Evolutionary conservation across 164 flowering plant genomes (phyloP).

Genomic region (Saururus chinensis): DNA sequence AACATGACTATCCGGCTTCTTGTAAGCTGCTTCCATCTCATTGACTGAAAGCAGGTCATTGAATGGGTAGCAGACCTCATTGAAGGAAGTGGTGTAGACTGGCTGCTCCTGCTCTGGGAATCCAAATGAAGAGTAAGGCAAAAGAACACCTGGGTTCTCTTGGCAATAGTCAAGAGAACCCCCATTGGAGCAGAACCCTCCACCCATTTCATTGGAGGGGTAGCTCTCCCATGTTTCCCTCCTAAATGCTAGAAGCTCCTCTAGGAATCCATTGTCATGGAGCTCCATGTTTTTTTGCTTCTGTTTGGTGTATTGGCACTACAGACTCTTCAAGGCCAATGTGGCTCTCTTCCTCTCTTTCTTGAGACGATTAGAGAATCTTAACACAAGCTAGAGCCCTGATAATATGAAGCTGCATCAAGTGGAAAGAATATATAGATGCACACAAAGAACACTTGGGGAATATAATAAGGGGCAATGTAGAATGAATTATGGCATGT

Average conservation of each 20-base stretch:
- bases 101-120: conserved; percentile 10
- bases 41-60: conserved; percentile 18
- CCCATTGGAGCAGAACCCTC: conserved; percentile 24
- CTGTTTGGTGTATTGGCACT: not conserved
- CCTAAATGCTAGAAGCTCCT: conserved; percentile 44
- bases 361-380: conserved; percentile 2
- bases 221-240: conserved; percentile 30
- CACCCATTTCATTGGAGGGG: conserved; percentile 18
- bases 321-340: not conserved
- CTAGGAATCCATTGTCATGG: conserved; percentile 38
- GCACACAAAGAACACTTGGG: conserved; percentile 2
- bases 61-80: conserved; percentile 17
- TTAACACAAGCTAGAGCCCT: conserved; percentile 13
- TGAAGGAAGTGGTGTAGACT: conserved; percentile 19
- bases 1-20: conserved; percentile 6
- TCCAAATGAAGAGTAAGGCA: conserved; percentile 24
- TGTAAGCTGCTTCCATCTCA: conserved; percentile 22
- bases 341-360: conserved; percentile 5
- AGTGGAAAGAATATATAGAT: conserved; percentile 20
- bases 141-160: conserved; percentile 23
- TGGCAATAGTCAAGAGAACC: conserved; percentile 36
- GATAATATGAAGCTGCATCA: conserved; percentile 29
- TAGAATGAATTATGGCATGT: not conserved
- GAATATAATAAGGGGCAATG: conserved; percentile 8
- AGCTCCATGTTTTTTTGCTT: conserved; percentile 37